Percentiles rank a stretch among this genome's conserved stretches.
These are phyloP conservation scores for Pyropia haitanensis DNA, from an alignment of 23 red algal species.

Conservation along the genomic window DNA sequence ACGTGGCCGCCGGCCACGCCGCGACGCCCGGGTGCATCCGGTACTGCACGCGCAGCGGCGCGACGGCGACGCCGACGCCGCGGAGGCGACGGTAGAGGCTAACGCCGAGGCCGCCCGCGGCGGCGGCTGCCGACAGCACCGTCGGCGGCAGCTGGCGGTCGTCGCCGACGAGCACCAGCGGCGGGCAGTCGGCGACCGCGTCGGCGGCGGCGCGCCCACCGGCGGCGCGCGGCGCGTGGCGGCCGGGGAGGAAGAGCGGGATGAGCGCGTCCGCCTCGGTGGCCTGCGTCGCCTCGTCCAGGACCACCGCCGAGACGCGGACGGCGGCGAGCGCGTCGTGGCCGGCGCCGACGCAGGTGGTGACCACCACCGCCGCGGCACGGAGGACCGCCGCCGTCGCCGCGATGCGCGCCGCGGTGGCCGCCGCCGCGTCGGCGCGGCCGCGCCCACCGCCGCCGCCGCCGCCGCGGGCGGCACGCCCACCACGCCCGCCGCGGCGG, in stretches of 20 bases:
- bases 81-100: slow-evolving; percentile 59
- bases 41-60: slow-evolving; percentile 54
- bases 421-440: no score
- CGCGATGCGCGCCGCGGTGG: no score
- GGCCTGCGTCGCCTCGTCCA: slow-evolving; percentile 80
- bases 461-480: no score
- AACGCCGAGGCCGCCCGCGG: slow-evolving; percentile 4
- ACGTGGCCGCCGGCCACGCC: slow-evolving; percentile 19
- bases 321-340: slow-evolving; percentile 17
- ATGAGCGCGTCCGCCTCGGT: slow-evolving; percentile 65
- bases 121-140: background rate
- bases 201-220: no score
- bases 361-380: slow-evolving; percentile 32
- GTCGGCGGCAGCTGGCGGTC: slow-evolving; percentile 72
- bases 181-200: background rate
- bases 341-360: slow-evolving; percentile 48
- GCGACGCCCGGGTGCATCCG: slow-evolving; percentile 78
- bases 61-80: slow-evolving; percentile 16
- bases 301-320: slow-evolving; percentile 50
- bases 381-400: no score
- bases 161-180: slow-evolving; percentile 79
- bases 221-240: no score
- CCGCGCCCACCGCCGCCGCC: no score
- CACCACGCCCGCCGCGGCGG: no score
- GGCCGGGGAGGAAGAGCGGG: slow-evolving; percentile 20